Evolutionary conservation across 805 yeast genomes (phyloP).

Genomic region (Nakazawaea siamensis): DNA sequence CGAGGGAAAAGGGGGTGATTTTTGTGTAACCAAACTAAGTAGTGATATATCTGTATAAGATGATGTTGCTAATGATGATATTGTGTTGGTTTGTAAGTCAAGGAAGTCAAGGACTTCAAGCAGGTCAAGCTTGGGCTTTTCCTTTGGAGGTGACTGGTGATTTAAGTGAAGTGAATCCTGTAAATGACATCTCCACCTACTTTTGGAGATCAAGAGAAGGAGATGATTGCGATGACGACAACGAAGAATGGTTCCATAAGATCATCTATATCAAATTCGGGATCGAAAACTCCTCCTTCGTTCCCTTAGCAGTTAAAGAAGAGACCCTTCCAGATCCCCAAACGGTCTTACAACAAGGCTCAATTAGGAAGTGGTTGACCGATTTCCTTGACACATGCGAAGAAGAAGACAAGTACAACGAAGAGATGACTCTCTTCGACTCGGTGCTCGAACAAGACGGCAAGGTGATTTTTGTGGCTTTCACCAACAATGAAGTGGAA

Average conservation of each 20-base stretch:
- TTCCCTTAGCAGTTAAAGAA: constrained; percentile 1
- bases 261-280: constrained; percentile 9
- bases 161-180: no score
- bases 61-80: not conserved
- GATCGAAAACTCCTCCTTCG: not conserved
- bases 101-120: no score
- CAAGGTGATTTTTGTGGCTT: constrained; percentile 5
- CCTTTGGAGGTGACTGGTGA: no score
- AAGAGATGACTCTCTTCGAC: not conserved
- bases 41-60: not conserved
- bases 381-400: constrained; percentile 2
- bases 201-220: constrained; percentile 3
- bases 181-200: no score
- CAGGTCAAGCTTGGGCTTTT: no score
- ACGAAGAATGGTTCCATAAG: constrained; percentile 5
- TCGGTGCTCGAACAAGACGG: constrained; percentile 4
- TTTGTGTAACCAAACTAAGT: not conserved
- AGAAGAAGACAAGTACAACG: constrained; percentile 3
- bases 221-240: constrained; percentile 6
- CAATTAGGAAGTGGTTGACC: constrained; percentile 7
- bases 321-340: constrained; percentile 2
- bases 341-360: not conserved
- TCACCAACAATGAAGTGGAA: not conserved
- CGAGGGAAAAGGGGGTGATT: not conserved
- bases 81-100: no score